phyloP scores from a whole-genome alignment of 306 rosid species.

The Prosopis cineraria region DNA sequence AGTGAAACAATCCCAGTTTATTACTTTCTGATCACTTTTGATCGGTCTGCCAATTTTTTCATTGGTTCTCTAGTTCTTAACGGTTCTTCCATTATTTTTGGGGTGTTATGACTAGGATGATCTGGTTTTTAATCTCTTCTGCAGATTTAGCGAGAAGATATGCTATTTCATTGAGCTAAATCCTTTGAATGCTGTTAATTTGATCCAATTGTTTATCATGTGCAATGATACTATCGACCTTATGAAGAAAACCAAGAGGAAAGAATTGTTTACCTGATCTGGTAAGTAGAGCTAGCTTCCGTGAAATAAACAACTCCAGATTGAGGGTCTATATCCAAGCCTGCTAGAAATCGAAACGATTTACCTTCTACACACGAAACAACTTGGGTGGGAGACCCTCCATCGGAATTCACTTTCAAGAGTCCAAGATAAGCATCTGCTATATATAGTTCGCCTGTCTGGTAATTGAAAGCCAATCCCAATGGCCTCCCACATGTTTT shows the following conservation, averaged over 20 bases:
- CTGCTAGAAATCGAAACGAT: constrained; percentile 25
- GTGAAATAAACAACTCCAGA: constrained; percentile 52
- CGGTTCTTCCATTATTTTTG: background rate
- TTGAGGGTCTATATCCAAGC: constrained; percentile 44
- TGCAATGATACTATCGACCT: background rate
- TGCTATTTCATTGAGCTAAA: background rate
- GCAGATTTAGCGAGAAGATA: background rate
- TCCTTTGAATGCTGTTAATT: background rate
- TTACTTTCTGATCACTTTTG: background rate
- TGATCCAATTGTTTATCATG: background rate
- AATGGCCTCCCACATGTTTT: constrained; percentile 59
- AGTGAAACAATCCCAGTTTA: background rate
- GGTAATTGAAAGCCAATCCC: constrained; percentile 46
- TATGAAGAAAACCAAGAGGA: background rate
- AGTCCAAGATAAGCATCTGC: constrained; percentile 56
- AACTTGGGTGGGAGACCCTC: constrained; percentile 37
- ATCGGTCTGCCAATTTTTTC: background rate
- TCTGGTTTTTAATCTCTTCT: background rate
- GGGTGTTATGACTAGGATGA: background rate
- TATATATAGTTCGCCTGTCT: constrained; percentile 35
- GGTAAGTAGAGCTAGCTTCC: constrained; percentile 38
- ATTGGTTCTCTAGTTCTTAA: background rate
- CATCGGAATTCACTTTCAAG: constrained; percentile 7
- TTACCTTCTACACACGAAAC: constrained; percentile 12
- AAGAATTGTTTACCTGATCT: constrained; percentile 30